These are phyloP conservation scores for Metschnikowia corniflorae DNA, from an alignment of 805 yeast species.

Conservation along the genomic window DNA sequence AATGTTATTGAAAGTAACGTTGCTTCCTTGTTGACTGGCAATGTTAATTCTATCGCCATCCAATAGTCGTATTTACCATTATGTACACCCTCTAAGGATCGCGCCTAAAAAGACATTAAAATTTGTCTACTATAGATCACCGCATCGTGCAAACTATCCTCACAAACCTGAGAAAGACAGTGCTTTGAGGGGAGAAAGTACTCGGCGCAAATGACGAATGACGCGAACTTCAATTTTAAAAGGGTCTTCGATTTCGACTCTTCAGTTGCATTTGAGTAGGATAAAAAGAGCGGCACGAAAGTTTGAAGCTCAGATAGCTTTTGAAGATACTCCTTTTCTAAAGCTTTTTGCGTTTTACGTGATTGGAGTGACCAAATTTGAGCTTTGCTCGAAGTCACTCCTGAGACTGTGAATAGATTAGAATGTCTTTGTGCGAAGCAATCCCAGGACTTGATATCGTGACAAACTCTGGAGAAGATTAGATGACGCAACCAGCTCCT, in stretches of 20 bases:
- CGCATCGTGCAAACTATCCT: slow-evolving; percentile 6
- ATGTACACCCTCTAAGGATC: not conserved
- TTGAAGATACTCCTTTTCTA: slow-evolving; percentile 9
- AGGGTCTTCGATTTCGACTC: slow-evolving; percentile 2
- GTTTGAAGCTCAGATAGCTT: slow-evolving; percentile 13
- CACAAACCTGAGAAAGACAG: slow-evolving; percentile 1
- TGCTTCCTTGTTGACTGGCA: slow-evolving; percentile 80
- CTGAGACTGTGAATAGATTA: slow-evolving; percentile 7
- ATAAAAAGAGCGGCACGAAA: slow-evolving; percentile 10
- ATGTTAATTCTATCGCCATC: slow-evolving; percentile 86
- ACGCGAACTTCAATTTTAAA: slow-evolving; percentile 13
- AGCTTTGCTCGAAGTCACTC: not conserved
- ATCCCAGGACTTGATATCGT: slow-evolving; percentile 13
- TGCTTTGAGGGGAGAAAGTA: slow-evolving; percentile 9
- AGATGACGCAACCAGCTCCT: too few species aligned
- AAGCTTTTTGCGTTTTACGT: not conserved
- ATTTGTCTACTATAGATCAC: slow-evolving; percentile 9
- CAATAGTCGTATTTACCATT: slow-evolving; percentile 37
- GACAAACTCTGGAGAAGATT: slow-evolving; percentile 4
- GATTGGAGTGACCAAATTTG: not conserved
- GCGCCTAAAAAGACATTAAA: not conserved
- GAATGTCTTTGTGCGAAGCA: slow-evolving; percentile 11
- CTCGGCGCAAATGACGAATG: slow-evolving; percentile 12
- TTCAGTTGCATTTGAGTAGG: slow-evolving; percentile 5
- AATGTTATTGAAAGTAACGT: slow-evolving; percentile 84